Base-by-base conservation (phyloP, 202 grass and related monocot species). In the Miscanthus sacchariflorus region DNA sequence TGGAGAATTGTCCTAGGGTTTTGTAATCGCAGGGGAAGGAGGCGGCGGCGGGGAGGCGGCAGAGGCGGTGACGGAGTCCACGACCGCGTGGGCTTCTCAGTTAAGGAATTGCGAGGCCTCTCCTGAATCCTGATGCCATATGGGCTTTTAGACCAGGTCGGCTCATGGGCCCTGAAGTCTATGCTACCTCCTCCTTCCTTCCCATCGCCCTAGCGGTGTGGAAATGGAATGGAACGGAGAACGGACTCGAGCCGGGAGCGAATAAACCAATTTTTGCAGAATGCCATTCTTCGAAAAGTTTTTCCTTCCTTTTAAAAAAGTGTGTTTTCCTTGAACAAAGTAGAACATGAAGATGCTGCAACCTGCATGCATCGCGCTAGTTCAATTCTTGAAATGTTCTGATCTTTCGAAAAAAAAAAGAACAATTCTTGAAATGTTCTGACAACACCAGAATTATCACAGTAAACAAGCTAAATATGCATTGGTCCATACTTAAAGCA, bases 1-100 rank as follows among this genome's bases (percentile, higher is more conserved):
- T 35, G 75, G 56, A 48, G 56, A 66, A 66, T 76, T 67, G 63
- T 65, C 39, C 24, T 84, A 84, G 82, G 82, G 82, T 84, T 84
- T 84, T 84, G 71, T 76, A 84, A 43, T 30, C 21, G 71, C 24
- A n/a, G 56, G 71, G 49, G 36, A 9, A 21, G 50, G 12, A 9
- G n/a, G n/a, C 61, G 70, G 70, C 50, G 36, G 69, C 70, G 81
- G 52, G n/a, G 71, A 12, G 70, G 52, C 46, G 69, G 8, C 13
- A n/a, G 36, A 25, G 10, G 35, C 54, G 70, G n/a, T 75, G 39
- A 84, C 54, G 67, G 65, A 72, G 44, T 82, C 66, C 38, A 81
- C 63, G 40, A 42, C 9, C 35, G 21, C 36, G 12, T 73, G 81
- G 81, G 81, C 81, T 83, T 27, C 13, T 14, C 0, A 6, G 28